Percentiles rank a stretch among this genome's conserved stretches.
phyloP scores from a whole-genome alignment of 768 basidiomycete genomes.

The Glaciozyma antarctica region DNA sequence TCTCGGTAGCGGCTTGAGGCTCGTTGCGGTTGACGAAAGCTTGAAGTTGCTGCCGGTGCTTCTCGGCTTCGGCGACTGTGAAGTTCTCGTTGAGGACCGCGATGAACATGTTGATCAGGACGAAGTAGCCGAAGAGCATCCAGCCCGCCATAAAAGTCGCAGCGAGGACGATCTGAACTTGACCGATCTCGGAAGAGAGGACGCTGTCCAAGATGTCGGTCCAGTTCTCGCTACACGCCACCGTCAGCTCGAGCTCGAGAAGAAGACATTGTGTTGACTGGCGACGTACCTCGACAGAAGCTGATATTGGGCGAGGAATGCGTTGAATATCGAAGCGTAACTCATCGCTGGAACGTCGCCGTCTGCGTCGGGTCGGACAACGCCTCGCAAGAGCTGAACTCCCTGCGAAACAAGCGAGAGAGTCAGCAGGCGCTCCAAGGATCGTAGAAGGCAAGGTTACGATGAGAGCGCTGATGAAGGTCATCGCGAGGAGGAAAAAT shows the following conservation, averaged over 20 bases:
- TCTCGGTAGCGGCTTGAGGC: conserved; percentile 41
- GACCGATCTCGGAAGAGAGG: conserved; percentile 24
- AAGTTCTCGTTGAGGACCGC: conserved; percentile 68
- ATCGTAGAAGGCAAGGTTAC: conserved; percentile 34
- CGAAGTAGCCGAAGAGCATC: conserved; percentile 88
- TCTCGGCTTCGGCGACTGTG: conserved; percentile 78
- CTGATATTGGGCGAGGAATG: conserved; percentile 74
- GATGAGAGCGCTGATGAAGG: conserved; percentile 72
- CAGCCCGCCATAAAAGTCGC: conserved; percentile 67
- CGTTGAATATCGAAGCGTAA: conserved; percentile 64
- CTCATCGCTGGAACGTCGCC: conserved; percentile 47
- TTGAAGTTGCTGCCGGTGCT: conserved; percentile 68
- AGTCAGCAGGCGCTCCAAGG: background rate
- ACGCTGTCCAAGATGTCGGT: conserved; percentile 38
- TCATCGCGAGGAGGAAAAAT: conserved; percentile 77
- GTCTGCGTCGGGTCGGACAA: conserved; percentile 46
- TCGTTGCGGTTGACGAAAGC: conserved; percentile 46
- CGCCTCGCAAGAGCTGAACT: conserved; percentile 76
- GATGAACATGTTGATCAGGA: conserved; percentile 89
- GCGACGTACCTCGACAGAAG: conserved; percentile 21
- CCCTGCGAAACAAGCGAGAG: conserved; percentile 35
- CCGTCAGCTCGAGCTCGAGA: conserved; percentile 27
- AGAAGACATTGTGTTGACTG: too few species aligned
- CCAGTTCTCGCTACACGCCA: conserved; percentile 94
- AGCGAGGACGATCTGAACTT: conserved; percentile 61